Evolutionary conservation across 495 filamentous ascomycete species (phyloP).

Genomic region (Aspergillus incahuasiensis): DNA sequence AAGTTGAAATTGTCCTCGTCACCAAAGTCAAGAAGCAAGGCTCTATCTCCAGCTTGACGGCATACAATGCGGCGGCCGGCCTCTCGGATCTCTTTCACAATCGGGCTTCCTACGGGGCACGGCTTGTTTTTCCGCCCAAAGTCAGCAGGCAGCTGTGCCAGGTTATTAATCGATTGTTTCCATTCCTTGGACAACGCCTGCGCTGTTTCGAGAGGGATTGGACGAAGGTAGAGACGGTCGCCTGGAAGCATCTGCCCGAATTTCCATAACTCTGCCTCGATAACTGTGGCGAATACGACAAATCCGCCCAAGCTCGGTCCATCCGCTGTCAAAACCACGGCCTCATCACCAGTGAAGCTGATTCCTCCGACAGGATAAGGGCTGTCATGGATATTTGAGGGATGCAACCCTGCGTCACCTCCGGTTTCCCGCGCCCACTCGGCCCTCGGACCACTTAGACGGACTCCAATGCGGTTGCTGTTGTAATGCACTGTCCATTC

Average conservation of each 20-base stretch:
- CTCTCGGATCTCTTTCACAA: background rate
- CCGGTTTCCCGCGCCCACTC: conserved; percentile 14
- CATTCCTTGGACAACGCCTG: background rate
- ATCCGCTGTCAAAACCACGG: conserved; percentile 18
- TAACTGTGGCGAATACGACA: conserved; percentile 13
- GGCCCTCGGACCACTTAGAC: conserved; percentile 17
- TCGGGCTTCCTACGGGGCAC: background rate
- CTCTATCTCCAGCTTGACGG: conserved; percentile 1
- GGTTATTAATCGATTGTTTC: background rate
- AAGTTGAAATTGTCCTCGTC: conserved; percentile 1
- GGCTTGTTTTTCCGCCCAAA: background rate
- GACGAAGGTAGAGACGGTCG: conserved; percentile 8
- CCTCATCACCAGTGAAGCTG: conserved; percentile 20
- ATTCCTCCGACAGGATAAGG: conserved; percentile 18
- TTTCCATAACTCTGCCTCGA: conserved; percentile 20
- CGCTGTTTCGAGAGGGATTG: background rate
- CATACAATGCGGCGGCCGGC: conserved; percentile 5
- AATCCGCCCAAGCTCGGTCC: conserved; percentile 21
- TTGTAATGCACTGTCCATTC: conserved; percentile 22
- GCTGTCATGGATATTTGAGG: conserved; percentile 19
- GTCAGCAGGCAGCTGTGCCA: background rate
- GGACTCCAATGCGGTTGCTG: conserved; percentile 15
- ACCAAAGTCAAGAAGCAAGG: conserved; percentile 4
- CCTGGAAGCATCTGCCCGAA: conserved; percentile 19
- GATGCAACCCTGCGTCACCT: conserved; percentile 19